Evolutionary conservation across 805 yeast genomes (phyloP).

Genomic region (Saturnispora sanitii): DNA sequence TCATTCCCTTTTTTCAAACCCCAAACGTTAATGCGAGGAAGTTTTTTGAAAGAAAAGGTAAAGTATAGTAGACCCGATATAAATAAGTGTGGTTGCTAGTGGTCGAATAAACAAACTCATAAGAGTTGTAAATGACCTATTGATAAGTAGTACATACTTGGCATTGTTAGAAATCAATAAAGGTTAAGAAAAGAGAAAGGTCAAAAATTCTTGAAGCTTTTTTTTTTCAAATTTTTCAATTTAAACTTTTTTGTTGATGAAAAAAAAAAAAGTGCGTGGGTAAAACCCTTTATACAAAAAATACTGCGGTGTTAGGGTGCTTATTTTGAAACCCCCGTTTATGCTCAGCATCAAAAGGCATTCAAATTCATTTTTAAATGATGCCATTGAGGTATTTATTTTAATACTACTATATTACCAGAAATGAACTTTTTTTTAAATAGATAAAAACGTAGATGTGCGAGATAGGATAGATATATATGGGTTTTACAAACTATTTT

Average conservation of each 20-base stretch:
- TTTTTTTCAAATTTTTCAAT: not conserved
- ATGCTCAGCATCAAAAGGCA: not conserved
- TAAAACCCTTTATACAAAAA: not conserved
- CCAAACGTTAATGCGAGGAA: not conserved
- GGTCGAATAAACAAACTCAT: not conserved
- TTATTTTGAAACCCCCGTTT: not conserved
- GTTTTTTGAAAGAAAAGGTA: not conserved
- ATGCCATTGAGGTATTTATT: not conserved
- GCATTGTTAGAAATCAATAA: slow-evolving; percentile 5
- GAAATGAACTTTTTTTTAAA: not conserved
- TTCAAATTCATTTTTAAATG: not conserved
- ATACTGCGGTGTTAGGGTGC: not conserved
- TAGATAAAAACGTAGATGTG: not conserved
- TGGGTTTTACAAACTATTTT: not conserved
- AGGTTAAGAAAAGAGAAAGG: not conserved
- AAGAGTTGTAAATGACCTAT: not conserved
- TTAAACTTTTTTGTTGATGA: not conserved
- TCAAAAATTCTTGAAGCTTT: not conserved
- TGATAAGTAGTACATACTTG: slow-evolving; percentile 5
- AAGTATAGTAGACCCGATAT: slow-evolving; percentile 2
- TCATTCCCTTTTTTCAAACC: not conserved
- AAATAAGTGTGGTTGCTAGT: too few relatives aligned
- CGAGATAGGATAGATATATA: not conserved
- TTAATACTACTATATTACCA: not conserved
- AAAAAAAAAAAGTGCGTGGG: not conserved